Conservation (phyloP, 1,284 basidiomycete genomes). For the Ustilago curta region DNA sequence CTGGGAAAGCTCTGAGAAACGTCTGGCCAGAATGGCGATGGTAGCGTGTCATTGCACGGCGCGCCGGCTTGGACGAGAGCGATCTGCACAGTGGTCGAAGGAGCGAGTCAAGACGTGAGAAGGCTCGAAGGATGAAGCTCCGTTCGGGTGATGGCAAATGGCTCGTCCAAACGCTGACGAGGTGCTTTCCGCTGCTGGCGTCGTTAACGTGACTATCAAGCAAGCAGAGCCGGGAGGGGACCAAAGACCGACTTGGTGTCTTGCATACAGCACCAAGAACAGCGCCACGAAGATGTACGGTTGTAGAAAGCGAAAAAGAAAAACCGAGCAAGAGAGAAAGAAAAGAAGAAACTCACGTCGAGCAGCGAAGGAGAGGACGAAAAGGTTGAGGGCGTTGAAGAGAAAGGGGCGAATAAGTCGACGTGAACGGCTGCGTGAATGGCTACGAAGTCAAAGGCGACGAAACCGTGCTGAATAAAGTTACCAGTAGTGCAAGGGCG, state of each 20-base stretch:
- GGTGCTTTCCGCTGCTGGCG: constrained; percentile 37
- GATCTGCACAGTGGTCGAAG: background rate
- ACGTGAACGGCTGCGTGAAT: background rate
- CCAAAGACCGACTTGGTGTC: background rate
- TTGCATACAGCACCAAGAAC: background rate
- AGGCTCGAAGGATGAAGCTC: background rate
- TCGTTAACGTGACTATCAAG: constrained; percentile 45
- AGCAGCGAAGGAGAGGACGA: constrained; percentile 22
- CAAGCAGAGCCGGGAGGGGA: constrained; percentile 15
- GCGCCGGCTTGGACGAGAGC: constrained; percentile 8
- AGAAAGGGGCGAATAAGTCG: background rate
- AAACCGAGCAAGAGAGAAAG: constrained; percentile 3
- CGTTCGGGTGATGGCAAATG: background rate
- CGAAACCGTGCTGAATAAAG: constrained; percentile 2
- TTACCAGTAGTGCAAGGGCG: constrained; percentile 2
- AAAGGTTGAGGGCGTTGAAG: background rate
- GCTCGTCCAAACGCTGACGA: background rate
- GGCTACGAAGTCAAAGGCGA: background rate
- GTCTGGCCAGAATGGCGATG: constrained; percentile 37
- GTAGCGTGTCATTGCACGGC: constrained; percentile 14
- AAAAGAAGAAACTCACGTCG: constrained; percentile 31
- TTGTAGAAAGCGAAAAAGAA: background rate
- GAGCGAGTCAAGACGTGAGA: background rate
- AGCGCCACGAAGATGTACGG: background rate
- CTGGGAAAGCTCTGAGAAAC: constrained; percentile 29